Evolutionary conservation across 2,329 filamentous ascomycete species (phyloP).

Genomic region (Xylariales sp.): DNA sequence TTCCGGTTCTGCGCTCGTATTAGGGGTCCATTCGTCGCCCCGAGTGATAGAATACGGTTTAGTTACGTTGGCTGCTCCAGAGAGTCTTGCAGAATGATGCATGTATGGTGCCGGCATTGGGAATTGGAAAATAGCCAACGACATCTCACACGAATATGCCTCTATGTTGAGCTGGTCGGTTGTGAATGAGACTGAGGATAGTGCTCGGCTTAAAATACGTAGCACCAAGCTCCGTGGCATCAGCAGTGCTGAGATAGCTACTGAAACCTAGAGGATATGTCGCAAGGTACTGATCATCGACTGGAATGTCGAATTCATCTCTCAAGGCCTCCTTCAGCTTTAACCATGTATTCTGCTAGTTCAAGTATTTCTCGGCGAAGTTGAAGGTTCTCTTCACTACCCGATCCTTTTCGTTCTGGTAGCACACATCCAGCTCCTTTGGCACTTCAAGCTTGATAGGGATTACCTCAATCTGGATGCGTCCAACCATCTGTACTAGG

Average conservation of each 20-base stretch:
- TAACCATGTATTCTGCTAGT: neutral
- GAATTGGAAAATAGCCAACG: too few relatives aligned
- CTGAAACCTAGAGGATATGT: neutral
- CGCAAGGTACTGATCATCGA: conserved; percentile 1
- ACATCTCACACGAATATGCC: too few relatives aligned
- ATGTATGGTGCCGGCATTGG: too few relatives aligned
- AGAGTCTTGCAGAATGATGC: too few relatives aligned
- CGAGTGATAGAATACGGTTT: too few relatives aligned
- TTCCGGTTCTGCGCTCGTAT: too few relatives aligned
- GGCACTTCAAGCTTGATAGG: conserved; percentile 14
- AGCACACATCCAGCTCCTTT: conserved; percentile 1
- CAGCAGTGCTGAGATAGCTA: neutral
- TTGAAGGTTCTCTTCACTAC: neutral
- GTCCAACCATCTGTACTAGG: too few relatives aligned
- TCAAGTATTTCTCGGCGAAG: neutral
- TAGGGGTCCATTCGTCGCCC: too few relatives aligned
- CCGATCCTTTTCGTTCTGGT: neutral
- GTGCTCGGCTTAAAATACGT: conserved; percentile 1
- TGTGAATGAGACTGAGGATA: conserved; percentile 1
- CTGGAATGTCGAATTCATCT: conserved; percentile 1
- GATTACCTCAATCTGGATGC: conserved; percentile 41
- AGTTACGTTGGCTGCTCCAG: too few relatives aligned
- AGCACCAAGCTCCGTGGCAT: conserved; percentile 1
- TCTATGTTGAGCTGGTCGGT: too few relatives aligned
- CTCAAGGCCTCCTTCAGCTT: conserved; percentile 1